Evolutionary conservation across 2,329 filamentous ascomycete species (phyloP), one percentile per base, ranked within the genome.

Genomic region (Tolypocladium ophioglossoides): DNA sequence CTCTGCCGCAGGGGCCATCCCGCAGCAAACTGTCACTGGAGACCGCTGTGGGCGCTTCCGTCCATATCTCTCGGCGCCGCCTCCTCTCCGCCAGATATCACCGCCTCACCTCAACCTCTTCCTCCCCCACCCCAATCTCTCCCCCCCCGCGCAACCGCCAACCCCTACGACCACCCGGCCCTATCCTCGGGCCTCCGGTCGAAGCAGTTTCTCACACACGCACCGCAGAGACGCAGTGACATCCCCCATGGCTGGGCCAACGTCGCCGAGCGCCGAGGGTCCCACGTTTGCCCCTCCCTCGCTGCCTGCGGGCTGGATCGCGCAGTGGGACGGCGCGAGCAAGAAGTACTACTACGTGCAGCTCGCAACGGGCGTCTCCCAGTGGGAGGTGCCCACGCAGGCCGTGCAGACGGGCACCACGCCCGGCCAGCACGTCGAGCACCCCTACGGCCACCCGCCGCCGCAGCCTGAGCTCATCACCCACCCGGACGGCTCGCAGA

Each of bases 311-410:
- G 83, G 83, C 63, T 86, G 83, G 83, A 86, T 85, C 63, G 82
- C 83, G 55, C 83, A 86, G 71, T 86, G 83, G 83, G 83, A 86
- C 64, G 79, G 77, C 58, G 66, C 75, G 54, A 82, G 76, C 67
- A 79, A 75, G 67, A 85, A 85, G 67, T 86, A 86, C 67, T 86
- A 86, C 68, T 86, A 82, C 66, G 85, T 89, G 51, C 84, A 88
- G 68, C 79, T 89, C 53, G 84, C 83, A 52, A 88, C 85, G 9
- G 85, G 85, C 50, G 76, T 81, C 39, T 87, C 85, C 58, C 85
- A 88, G 69, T 89, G 86, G 85, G 85, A 88, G n/a, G 77, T 79
- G 35, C 85, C 85, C 35, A 87, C 82, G 16, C 75, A 82, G 55
- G 77, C 84, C 51, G 84, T 80, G 9, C 82, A 80, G 47, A 77